Percentiles rank a stretch among this genome's conserved stretches.
Evolutionary conservation across 1,139 yeast genomes (phyloP).

Genomic region (Hemisphaericaspora xylanilytica): DNA sequence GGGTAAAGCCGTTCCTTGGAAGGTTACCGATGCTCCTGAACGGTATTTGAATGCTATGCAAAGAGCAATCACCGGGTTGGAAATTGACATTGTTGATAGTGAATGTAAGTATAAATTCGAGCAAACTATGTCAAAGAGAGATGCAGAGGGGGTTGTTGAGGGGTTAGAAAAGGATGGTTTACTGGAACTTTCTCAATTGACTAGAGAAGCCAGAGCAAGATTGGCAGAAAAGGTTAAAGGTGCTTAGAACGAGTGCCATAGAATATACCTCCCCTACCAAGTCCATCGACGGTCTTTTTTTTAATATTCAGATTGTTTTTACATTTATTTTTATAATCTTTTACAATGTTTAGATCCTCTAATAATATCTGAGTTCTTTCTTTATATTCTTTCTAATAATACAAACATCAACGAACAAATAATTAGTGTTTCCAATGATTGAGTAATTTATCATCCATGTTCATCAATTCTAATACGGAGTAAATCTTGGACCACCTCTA

Average conservation of each 20-base stretch:
- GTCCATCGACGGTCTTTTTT: no score
- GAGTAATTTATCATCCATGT: no score
- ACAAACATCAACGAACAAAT: slow-evolving; percentile 4
- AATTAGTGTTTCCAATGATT: no score
- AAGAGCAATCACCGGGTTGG: slow-evolving; percentile 60
- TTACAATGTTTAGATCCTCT: neutral
- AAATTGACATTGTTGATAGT: slow-evolving; percentile 48
- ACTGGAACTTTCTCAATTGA: slow-evolving; percentile 22
- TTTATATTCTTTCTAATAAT: slow-evolving; percentile 3
- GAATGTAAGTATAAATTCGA: slow-evolving; percentile 63
- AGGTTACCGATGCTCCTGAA: slow-evolving; percentile 58
- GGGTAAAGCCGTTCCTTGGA: slow-evolving; percentile 48
- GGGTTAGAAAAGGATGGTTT: slow-evolving; percentile 39
- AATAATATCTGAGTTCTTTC: neutral
- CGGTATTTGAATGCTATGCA: slow-evolving; percentile 42
- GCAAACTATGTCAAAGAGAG: slow-evolving; percentile 46
- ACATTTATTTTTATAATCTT: neutral
- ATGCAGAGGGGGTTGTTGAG: slow-evolving; percentile 52
- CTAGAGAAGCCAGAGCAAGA: slow-evolving; percentile 20
- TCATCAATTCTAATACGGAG: slow-evolving; percentile 19
- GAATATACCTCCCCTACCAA: neutral
- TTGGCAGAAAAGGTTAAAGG: slow-evolving; percentile 3
- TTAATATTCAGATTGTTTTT: no score
- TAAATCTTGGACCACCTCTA: slow-evolving; percentile 25
- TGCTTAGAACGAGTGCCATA: neutral